Evolutionary conservation across 345 rosid species (phyloP), one percentile per base, ranked within the genome.

Genomic region (Dovyalis caffra): DNA sequence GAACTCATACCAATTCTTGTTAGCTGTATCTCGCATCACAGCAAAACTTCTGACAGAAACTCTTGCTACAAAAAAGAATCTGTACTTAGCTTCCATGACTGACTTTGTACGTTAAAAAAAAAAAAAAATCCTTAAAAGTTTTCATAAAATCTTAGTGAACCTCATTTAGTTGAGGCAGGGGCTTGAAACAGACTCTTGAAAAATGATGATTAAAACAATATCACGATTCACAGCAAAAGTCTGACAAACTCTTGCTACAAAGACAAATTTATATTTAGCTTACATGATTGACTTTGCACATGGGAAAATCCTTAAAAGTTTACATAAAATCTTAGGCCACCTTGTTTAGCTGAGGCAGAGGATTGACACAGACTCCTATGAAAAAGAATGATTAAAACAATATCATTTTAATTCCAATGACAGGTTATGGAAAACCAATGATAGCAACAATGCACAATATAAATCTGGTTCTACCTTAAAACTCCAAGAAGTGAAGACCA

Each of bases 221-320:
- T 32, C n/a, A n/a, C n/a, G n/a, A n/a, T n/a, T 71, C 28, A 51
- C 63, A 32, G n/a, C 45, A 69, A 25, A 26, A 66, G 25, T 68
- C 18, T 45, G 49, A 56, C 23, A 49, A 49, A 20, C n/a, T 49
- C 56, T 49, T 49, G 9, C 23, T 49, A 20, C n/a, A 49, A 6
- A n/a, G 28, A 9, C 7, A 1, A 56, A 56, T n/a, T 23, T 56
- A 9, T 56, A 9, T 23, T 37, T 60, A 26, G 25, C 32, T 71
- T 25, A 38, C 53, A 34, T 34, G 61, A 58, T 71, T 32, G 5
- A 34, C 20, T 23, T 15, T 3, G 37, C 37, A 49, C 29, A 1
- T 21, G 15, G 21, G 26, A 31, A 4, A 56, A 11, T 47, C 12
- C 15, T 33, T 8, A 8, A 15, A 43, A 34, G 64, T 51, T 35